Evolutionary conservation across 148 eudicot genomes (phyloP).

Genomic region (Polygonum aviculare): DNA sequence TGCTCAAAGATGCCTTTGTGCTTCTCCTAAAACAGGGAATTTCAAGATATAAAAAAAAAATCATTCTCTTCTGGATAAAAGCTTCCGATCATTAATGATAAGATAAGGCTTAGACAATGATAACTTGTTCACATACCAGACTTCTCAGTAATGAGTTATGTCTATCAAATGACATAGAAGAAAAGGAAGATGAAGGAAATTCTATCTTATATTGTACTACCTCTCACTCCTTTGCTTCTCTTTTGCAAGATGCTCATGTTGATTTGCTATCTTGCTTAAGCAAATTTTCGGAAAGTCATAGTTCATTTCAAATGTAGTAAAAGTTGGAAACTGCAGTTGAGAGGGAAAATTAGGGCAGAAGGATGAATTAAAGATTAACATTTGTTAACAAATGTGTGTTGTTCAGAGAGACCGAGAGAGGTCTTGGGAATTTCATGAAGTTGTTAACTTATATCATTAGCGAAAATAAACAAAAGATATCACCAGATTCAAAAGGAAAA

Average conservation of each 20-base stretch:
- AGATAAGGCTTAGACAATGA: neutral
- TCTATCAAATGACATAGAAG: neutral
- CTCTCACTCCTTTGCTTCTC: neutral
- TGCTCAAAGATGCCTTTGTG: neutral
- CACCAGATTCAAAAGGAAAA: constrained; percentile 11
- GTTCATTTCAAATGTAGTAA: neutral
- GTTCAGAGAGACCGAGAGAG: neutral
- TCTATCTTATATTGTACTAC: neutral
- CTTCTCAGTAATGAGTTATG: neutral
- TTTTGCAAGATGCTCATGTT: neutral
- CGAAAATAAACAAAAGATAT: neutral
- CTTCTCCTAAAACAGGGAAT: neutral
- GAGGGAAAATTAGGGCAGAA: constrained; percentile 2
- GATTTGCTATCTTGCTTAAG: neutral
- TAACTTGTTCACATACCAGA: neutral
- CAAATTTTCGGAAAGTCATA: neutral
- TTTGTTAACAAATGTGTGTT: neutral
- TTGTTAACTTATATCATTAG: neutral
- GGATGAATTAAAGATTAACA: neutral
- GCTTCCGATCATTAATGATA: neutral
- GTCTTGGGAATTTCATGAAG: neutral
- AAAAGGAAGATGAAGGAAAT: neutral
- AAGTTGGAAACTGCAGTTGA: neutral
- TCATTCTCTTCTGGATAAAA: neutral
- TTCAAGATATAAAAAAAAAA: neutral